Evolutionary conservation across 2,329 filamentous ascomycete species (phyloP), one percentile per base, ranked within the genome.

Genomic region (Sclerotinia subarctica): DNA sequence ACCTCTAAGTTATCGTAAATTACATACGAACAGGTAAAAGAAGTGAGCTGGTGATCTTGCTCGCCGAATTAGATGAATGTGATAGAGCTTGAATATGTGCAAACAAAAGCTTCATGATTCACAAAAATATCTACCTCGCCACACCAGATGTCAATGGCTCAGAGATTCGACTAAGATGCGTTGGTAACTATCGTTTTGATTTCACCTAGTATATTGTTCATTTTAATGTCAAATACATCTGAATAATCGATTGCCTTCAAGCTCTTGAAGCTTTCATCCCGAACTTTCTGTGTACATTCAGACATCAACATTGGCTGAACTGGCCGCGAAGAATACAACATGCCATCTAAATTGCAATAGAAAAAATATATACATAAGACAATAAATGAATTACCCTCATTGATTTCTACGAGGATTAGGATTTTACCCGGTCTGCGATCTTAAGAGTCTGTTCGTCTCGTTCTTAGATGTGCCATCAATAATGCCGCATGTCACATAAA

Each of bases 311-410:
- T 35, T 24, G 21, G 7, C 21, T 21, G 24, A 21, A 19, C 15
- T 35, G 3, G 19, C 15, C n/a, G 5, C n/a, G 15, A 29, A 44
- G 3, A 24, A 26, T 8, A 13, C 13, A 29, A 44, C 8, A 19
- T 11, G n/a, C 26, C 17, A 32, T 66, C 63, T 66, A 59, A 49
- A 24, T 44, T 24, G 52, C 42, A 21, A 13, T 6, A 29, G 19
- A 59, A 17, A 26, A 47, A 32, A 38, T 32, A 59, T 6, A 35
- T 49, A 66, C 38, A 35, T 59, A 38, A 59, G 26, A 58, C 15
- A 58, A 49, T 57, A 66, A 58, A 42, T 47, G 42, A 21, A 66
- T 38, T 17, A 47, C 38, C 63, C 52, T 66, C 42, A 26, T 10
- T 7, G 26, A 21, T 49, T 58, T 32, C 63, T 66, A 26, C 17